Base-by-base conservation (phyloP, 495 filamentous ascomycete genomes). In the Xylaria venustula region DNA sequence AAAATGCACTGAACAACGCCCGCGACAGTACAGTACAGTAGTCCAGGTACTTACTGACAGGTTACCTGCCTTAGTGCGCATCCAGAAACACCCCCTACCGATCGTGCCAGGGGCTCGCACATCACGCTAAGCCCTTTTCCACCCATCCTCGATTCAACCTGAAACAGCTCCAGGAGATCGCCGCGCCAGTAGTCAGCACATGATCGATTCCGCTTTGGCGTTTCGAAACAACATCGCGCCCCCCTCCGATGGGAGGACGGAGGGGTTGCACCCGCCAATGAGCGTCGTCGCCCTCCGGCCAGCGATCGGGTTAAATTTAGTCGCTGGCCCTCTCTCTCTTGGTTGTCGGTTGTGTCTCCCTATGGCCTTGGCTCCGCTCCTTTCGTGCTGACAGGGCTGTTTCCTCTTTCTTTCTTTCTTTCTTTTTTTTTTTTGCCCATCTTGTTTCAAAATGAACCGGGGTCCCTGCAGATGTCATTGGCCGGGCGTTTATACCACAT, bases 171-270 rank as follows among this genome's bases (percentile, higher is more conserved):
- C 57, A 67, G 64, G 68, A 59, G 64, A 69, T 71, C 62, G 60
- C 64, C 66, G 64, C 55, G 50, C 58, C 5, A 34, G 5, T 54
- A 52, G 55, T 64, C 55, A 59, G 49, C 64, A 40, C 20, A 40
- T 37, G 44, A 56, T 56, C 20, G 52, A 56, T 55, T 41, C 53
- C 67, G 66, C 64, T 65, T 63, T 61, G 64, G 68, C 63, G 69
- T 71, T 71, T 71, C 69, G 69, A 71, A 71, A 71, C 66, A 67
- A n/a, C n/a, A n/a, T n/a, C n/a, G n/a, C n/a, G n/a, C n/a, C n/a
- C n/a, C n/a, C 66, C 64, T 58, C 66, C 67, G 62, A 69, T 58
- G n/a, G n/a, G n/a, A n/a, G n/a, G n/a, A n/a, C n/a, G 69, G 69
- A 34, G 64, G 69, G 69, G 66, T 67, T 64, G 66, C 61, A 63